Conservation (phyloP, 306 rosid species). For the Comarum palustre region DNA sequence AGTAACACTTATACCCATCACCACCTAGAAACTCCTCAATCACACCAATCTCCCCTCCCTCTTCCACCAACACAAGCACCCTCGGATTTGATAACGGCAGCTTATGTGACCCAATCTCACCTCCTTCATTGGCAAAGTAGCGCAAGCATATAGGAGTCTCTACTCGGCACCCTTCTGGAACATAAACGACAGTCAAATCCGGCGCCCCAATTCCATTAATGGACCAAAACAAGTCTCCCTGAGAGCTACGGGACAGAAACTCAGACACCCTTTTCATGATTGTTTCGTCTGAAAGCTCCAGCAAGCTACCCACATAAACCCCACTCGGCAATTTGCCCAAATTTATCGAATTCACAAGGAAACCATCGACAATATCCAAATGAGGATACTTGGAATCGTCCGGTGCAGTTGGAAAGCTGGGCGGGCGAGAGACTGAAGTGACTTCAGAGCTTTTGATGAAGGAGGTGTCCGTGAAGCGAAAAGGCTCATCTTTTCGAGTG, state of each 20-base stretch:
- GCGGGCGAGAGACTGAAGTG: conserved; percentile 50
- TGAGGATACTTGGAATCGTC: conserved; percentile 34
- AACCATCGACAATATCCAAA: conserved; percentile 58
- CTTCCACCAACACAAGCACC: conserved; percentile 74
- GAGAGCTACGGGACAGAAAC: conserved; percentile 19
- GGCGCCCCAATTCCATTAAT: conserved; percentile 90
- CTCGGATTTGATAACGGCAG: conserved; percentile 80
- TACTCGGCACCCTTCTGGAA: conserved; percentile 62
- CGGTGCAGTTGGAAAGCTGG: conserved; percentile 9
- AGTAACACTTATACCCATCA: conserved; percentile 43
- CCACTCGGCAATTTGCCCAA: conserved; percentile 44
- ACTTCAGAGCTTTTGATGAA: conserved; percentile 63
- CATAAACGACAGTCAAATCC: conserved; percentile 71
- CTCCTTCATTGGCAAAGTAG: conserved; percentile 46
- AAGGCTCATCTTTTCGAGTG: conserved; percentile 78
- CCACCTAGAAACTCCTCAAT: conserved; percentile 62
- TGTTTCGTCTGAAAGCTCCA: conserved; percentile 33
- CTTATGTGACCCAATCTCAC: conserved; percentile 34
- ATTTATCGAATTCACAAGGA: conserved; percentile 28
- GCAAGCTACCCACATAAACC: conserved; percentile 61
- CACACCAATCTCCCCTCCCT: conserved; percentile 64
- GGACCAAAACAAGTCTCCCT: conserved; percentile 83
- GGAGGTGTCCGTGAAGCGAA: conserved; percentile 81
- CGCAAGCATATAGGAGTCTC: conserved; percentile 57
- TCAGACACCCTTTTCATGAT: conserved; percentile 46